Evolutionary conservation across 176 grass and related monocot species (phyloP).

Genomic region (Avena insularis): DNA sequence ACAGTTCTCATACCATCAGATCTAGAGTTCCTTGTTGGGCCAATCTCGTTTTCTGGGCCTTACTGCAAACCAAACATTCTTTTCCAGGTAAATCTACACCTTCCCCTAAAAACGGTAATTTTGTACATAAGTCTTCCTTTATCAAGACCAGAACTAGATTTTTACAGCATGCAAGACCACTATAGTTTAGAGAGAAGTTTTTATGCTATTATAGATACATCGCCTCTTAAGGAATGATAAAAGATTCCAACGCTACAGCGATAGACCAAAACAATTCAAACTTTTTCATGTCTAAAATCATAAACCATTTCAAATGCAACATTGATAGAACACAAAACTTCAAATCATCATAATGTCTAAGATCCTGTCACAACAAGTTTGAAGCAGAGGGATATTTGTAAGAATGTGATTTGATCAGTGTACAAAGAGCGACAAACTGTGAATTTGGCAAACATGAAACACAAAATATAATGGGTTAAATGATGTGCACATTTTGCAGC

Average conservation of each 20-base stretch:
- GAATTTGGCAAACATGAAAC: constrained; percentile 13
- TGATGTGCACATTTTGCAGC: constrained; percentile 50
- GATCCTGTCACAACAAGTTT: neutral
- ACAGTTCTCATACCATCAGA: constrained; percentile 72
- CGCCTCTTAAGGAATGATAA: neutral
- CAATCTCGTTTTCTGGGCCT: constrained; percentile 93
- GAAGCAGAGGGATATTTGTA: neutral
- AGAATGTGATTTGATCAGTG: constrained; percentile 13
- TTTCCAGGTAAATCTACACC: constrained; percentile 77
- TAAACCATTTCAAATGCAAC: neutral
- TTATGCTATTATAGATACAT: neutral
- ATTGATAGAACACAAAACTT: constrained; percentile 2
- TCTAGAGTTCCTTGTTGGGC: constrained; percentile 86
- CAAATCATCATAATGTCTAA: neutral
- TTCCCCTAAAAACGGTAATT: constrained; percentile 47
- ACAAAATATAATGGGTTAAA: constrained; percentile 33
- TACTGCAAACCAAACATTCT: constrained; percentile 93
- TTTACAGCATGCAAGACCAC: neutral
- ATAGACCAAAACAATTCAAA: neutral
- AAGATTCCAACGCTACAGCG: neutral
- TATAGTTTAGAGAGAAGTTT: neutral
- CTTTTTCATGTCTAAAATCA: neutral
- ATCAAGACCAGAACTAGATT: neutral
- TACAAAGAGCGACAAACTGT: neutral
- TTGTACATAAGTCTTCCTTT: constrained; percentile 11